Evolutionary conservation across 2,329 filamentous ascomycete genomes (phyloP), one percentile per base, ranked within the genome.

Genomic region (Penicillium sp.): DNA sequence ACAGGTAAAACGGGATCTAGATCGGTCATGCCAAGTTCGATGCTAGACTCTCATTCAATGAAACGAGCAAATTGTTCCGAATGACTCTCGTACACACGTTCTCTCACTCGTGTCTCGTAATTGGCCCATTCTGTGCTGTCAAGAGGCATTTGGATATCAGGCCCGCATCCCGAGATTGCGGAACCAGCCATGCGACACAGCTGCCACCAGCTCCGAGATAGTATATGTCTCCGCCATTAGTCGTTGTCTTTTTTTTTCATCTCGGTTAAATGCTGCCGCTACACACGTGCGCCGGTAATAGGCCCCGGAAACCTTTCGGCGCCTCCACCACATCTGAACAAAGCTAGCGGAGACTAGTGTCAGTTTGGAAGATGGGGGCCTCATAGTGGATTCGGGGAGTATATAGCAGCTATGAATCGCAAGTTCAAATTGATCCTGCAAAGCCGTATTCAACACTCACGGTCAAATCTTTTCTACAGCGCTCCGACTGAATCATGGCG

Each of bases 221-320:
- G 35, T 28, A 9, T 11, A 45, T 18, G 37, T 38, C 36, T 45
- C 43, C 35, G 35, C 25, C 26, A n/a, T 34, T 32, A 32, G 29
- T 29, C 27, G 27, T 13, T 39, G 25, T 13, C 18, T 18, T 18
- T 18, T 18, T 18, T 29, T 3, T 41, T 50, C 50, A 50, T 53
- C 32, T 53, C 48, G 48, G 48, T 48, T 50, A 50, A 50, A 46
- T 46, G 36, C 28, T 39, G 24, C 39, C 39, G 43, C 29, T 24
- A 7, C 36, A 34, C 51, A 53, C 51, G 48, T 53, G 51, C 46
- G 48, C 29, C 13, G 38, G 44, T 29, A 46, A 53, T 49, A 51
- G 51, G 51, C 13, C 11, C 29, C 33, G 45, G 29, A 41, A 28
- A 35, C 13, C 18, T 29, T 35, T 38, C 45, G 29, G n/a, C 9